Evolutionary conservation across 73 alveolate species (phyloP).

Genomic region (Tetrahymena elliotti): DNA sequence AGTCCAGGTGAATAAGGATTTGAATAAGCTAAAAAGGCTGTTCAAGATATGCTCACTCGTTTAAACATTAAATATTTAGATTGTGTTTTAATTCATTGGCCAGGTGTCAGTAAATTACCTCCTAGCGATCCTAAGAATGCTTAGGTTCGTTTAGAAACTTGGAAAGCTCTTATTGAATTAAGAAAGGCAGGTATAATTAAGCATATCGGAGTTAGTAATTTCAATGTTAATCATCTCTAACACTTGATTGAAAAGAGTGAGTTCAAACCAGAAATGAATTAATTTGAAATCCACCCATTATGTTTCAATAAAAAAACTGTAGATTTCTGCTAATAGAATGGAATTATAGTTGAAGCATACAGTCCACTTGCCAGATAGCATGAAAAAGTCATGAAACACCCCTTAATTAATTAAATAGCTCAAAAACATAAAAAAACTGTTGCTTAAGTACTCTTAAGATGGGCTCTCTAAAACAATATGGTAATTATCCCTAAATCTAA

Average conservation of each 20-base stretch:
- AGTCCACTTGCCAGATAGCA: slow-evolving; percentile 80
- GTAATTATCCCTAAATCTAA: slow-evolving; percentile 70
- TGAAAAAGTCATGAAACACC: slow-evolving; percentile 53
- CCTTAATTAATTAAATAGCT: slow-evolving; percentile 34
- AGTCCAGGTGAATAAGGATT: slow-evolving; percentile 27
- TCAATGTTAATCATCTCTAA: slow-evolving; percentile 58
- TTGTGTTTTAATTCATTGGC: slow-evolving; percentile 83
- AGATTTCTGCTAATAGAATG: slow-evolving; percentile 53
- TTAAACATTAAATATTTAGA: slow-evolving; percentile 55
- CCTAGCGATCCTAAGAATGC: slow-evolving; percentile 42
- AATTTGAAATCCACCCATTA: slow-evolving; percentile 81
- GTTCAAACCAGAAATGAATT: slow-evolving; percentile 72
- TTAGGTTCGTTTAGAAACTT: slow-evolving; percentile 65
- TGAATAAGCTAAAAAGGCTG: slow-evolving; percentile 7
- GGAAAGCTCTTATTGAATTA: slow-evolving; percentile 72
- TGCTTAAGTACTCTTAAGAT: slow-evolving; percentile 64
- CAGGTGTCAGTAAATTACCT: slow-evolving; percentile 40
- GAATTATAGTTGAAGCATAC: slow-evolving; percentile 64
- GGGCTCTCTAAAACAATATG: slow-evolving; percentile 67
- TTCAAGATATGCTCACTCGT: slow-evolving; percentile 11
- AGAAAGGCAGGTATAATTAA: slow-evolving; percentile 62
- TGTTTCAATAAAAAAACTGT: slow-evolving; percentile 68
- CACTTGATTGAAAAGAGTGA: slow-evolving; percentile 53
- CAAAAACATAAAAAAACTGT: slow-evolving; percentile 48
- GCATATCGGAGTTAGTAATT: slow-evolving; percentile 80